Evolutionary conservation across 2,329 filamentous ascomycete species (phyloP).

Genomic region (Periconia digitata): DNA sequence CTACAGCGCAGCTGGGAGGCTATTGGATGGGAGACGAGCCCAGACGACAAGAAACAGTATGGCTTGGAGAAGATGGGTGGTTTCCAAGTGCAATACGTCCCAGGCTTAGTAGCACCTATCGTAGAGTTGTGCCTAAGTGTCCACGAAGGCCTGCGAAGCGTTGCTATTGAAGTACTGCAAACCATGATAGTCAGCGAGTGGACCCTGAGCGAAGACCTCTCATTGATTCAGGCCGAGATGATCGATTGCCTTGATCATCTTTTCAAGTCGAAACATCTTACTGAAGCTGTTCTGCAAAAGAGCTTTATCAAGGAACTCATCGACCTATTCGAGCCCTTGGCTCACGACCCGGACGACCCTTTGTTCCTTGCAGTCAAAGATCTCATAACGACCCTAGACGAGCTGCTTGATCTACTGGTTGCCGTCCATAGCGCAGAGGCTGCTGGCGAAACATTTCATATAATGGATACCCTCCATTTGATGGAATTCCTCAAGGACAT

Average conservation of each 20-base stretch:
- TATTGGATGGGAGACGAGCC: slow-evolving; percentile 90
- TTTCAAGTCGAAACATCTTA: slow-evolving; percentile 86
- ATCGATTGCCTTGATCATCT: slow-evolving; percentile 89
- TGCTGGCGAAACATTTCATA: slow-evolving; percentile 73
- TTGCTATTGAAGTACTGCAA: slow-evolving; percentile 90
- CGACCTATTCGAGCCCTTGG: slow-evolving; percentile 73
- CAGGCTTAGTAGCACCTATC: slow-evolving; percentile 84
- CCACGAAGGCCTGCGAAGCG: slow-evolving; percentile 83
- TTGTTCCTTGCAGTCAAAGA: slow-evolving; percentile 76
- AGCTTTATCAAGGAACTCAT: slow-evolving; percentile 86
- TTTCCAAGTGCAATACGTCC: slow-evolving; percentile 98
- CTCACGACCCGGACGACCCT: slow-evolving; percentile 67
- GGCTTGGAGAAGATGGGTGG: slow-evolving; percentile 84
- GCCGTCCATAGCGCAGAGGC: slow-evolving; percentile 80
- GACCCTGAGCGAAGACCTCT: slow-evolving; percentile 90
- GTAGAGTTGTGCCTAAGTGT: slow-evolving; percentile 94
- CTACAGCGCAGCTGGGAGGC: slow-evolving; percentile 87
- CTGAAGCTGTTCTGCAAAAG: slow-evolving; percentile 88
- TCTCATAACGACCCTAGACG: slow-evolving; percentile 81
- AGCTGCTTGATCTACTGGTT: slow-evolving; percentile 86
- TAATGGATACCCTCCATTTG: slow-evolving; percentile 83
- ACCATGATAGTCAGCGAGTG: slow-evolving; percentile 99
- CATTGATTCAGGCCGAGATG: slow-evolving; percentile 91
- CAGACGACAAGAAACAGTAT: slow-evolving; percentile 77
- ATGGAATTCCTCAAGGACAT: slow-evolving; percentile 98